Evolutionary conservation across 345 rosid species (phyloP), one percentile per base, ranked within the genome.

Genomic region (Gossypium sturtianum): DNA sequence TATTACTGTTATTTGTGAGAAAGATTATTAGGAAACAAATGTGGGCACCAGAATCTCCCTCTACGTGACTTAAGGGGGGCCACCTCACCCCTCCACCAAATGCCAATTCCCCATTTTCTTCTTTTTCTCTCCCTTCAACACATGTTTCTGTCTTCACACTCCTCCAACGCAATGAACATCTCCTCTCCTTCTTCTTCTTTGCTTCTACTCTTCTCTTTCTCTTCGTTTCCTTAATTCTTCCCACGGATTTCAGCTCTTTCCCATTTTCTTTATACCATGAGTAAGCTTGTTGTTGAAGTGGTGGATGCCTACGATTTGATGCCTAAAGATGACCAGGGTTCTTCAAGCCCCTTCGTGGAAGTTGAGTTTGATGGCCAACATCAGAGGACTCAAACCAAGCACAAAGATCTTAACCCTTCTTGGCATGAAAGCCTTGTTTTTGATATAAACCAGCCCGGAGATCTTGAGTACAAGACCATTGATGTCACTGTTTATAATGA

Each of bases 241-340:
- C 41, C 41, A 5, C 7, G 41, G 41, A 5, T 34, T 34, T 57
- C 12, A 63, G 57, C 29, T 44, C 44, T 51, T 10, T 6, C n/a
- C 9, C 59, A 41, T 11, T 56, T 19, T 23, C 64, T 64, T 9
- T 4, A n/a, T 19, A 9, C 79, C 86, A 94, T 92, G 97, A 80
- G 83, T 38, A 87, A 85, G 76, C 86, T 94, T 23, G 89, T 91
- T 0, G 97, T 92, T 2, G 93, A 91, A 85, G 89, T 94, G 34
- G 80, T 83, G 15, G 91, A 86, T 70, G 98, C 97, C n/a, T 80
- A 83, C 51, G 93, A 87, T 75, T 90, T 94, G 22, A 89, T 82
- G 88, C 93, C 95, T 2, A 92, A 88, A 82, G 95, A 92, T 64
- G 94, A 96, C 0, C 91, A 91, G 27, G 98, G 95, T 64, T 89